Percentiles rank a stretch among this genome's conserved stretches.
These are phyloP conservation scores for Citrus mangshanensis DNA, from an alignment of 345 rosid genomes.

Conservation along the genomic window DNA sequence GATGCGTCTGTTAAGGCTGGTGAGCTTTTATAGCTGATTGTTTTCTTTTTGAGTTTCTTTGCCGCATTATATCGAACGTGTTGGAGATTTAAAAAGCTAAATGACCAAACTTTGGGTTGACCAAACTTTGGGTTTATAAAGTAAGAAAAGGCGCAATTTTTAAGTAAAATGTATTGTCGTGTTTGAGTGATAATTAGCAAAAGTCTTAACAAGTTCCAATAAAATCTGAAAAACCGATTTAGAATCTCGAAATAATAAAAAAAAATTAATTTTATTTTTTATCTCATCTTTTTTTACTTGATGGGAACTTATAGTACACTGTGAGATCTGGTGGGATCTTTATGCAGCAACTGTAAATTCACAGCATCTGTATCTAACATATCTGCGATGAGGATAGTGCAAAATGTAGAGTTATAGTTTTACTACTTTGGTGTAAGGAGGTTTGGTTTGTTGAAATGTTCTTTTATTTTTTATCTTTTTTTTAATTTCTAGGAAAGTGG, in stretches of 20 bases:
- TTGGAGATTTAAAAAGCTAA: background rate
- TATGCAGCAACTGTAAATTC: background rate
- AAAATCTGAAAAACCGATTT: background rate
- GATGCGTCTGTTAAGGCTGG: conserved; percentile 92
- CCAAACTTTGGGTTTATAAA: background rate
- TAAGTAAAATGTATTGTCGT: background rate
- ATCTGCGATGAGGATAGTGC: background rate
- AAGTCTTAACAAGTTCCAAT: background rate
- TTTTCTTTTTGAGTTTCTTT: background rate
- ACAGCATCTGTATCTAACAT: no score
- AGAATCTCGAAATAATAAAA: background rate
- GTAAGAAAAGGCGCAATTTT: background rate
- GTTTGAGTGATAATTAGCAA: background rate
- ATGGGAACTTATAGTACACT: background rate
- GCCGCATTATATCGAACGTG: background rate
- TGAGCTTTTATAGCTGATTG: conserved; percentile 20
- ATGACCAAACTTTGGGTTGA: background rate
- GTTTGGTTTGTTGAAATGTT: background rate
- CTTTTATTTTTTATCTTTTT: no score
- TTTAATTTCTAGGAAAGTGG: conserved; percentile 63
- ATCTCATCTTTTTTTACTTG: background rate
- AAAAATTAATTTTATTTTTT: no score
- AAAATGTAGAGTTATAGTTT: background rate
- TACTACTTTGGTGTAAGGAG: background rate
- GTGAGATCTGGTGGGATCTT: background rate